phyloP scores from a whole-genome alignment of 2,329 filamentous ascomycete genomes.

The Aureobasidium sp. region DNA sequence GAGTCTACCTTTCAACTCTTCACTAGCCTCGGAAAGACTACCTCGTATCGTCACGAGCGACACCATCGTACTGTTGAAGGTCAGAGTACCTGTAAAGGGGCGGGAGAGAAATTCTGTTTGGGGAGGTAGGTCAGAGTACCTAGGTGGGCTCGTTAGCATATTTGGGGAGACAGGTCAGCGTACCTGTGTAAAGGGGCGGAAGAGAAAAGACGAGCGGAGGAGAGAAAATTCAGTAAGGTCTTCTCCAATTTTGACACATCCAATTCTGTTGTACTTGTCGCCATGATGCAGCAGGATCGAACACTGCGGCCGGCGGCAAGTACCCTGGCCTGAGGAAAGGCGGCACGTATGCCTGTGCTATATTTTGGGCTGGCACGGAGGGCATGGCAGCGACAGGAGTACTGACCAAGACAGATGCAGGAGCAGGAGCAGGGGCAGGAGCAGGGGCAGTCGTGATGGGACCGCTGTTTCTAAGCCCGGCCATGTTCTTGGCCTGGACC shows the following conservation, averaged over 20 bases:
- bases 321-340: too few species aligned
- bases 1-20: neutral
- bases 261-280: too few species aligned
- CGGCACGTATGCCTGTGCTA: too few species aligned
- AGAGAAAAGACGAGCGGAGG: neutral
- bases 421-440: too few species aligned
- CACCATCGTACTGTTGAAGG: conserved; percentile 9
- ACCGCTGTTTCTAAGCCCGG: too few species aligned
- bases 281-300: too few species aligned
- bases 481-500: too few species aligned
- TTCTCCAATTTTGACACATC: too few species aligned
- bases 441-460: too few species aligned
- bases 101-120: conserved; percentile 1
- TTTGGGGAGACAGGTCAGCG: conserved; percentile 6
- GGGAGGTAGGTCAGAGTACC: neutral
- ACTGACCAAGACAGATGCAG: too few species aligned
- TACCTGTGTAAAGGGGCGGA: neutral
- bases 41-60: conserved; percentile 2
- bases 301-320: too few species aligned
- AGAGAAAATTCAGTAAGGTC: neutral
- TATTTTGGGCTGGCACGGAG: too few species aligned
- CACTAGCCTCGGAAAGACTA: neutral
- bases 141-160: neutral
- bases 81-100: conserved; percentile 8
- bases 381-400: neutral